phyloP scores from a whole-genome alignment of 1,284 basidiomycete species.

The Phellinidium pouzarii region DNA sequence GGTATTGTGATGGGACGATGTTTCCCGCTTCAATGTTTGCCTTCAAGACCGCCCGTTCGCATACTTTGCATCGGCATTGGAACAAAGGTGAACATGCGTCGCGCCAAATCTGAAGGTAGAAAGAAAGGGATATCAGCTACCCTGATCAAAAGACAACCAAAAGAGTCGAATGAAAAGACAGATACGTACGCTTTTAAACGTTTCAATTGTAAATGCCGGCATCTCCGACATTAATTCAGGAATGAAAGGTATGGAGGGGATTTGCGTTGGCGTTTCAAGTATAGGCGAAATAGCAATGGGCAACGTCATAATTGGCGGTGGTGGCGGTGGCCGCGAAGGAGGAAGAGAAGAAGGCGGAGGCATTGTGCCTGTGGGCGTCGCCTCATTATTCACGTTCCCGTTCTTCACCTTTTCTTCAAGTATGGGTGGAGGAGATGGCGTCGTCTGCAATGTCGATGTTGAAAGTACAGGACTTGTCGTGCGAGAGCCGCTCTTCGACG shows the following conservation, averaged over 20 bases:
- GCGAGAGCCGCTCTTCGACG: slow-evolving; percentile 45
- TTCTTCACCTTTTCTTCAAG: slow-evolving; percentile 25
- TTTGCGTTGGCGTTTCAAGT: slow-evolving; percentile 46
- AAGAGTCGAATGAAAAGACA: slow-evolving; percentile 19
- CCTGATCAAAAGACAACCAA: slow-evolving; percentile 4
- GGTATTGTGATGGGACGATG: slow-evolving; percentile 23
- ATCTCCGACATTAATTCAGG: slow-evolving; percentile 54
- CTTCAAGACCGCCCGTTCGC: slow-evolving; percentile 52
- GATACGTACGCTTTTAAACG: slow-evolving; percentile 44
- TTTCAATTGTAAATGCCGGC: slow-evolving; percentile 53
- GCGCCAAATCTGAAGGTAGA: slow-evolving; percentile 49
- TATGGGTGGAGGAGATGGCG: slow-evolving; percentile 61
- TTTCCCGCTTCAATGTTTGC: slow-evolving; percentile 35
- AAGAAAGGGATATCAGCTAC: slow-evolving; percentile 14
- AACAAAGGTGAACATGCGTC: slow-evolving; percentile 66
- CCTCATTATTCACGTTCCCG: slow-evolving; percentile 25
- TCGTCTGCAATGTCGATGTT: slow-evolving; percentile 64
- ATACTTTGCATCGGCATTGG: slow-evolving; percentile 63
- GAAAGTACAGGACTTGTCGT: slow-evolving; percentile 71
- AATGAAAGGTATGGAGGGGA: slow-evolving; percentile 61
- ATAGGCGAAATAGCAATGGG: slow-evolving; percentile 52
- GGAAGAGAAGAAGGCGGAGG: slow-evolving; percentile 10
- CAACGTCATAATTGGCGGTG: slow-evolving; percentile 26
- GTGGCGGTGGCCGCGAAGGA: slow-evolving; percentile 18
- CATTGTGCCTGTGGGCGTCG: slow-evolving; percentile 25